Evolutionary conservation across 2,329 filamentous ascomycete genomes (phyloP), one percentile per base, ranked within the genome.

Genomic region (Xylariaceae sp.): DNA sequence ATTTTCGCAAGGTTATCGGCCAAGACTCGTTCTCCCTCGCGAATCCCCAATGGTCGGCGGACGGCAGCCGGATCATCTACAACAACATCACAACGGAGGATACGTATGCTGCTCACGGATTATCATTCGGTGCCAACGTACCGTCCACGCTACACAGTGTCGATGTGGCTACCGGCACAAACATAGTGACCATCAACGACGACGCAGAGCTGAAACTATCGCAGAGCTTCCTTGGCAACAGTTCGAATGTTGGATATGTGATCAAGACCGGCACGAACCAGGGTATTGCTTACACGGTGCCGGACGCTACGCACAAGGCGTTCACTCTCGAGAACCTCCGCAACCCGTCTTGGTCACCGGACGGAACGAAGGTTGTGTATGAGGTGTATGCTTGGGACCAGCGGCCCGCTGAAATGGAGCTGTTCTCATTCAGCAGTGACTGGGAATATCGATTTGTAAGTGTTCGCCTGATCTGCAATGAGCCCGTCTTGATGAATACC

Each of bases 361-460:
- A 71, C 18, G 69, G 57, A 11, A 53, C 50, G 12, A 51, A 57
- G 43, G 36, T 59, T 19, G 55, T 59, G 30, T 60, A 59, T 33
- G 58, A 68, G 52, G 59, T 58, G 35, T 33, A 58, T 2, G 52
- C 44, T 14, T 70, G 63, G 59, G 52, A 59, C 4, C 55, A 59
- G 10, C 69, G 69, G 4, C 55, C 65, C 1, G 62, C 66, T 45
- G 66, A 67, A 11, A 68, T 69, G 55, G 39, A 60, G 39, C 60
- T 73, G 6, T 73, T 67, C 53, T 67, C 63, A 52, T 74, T 64
- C 63, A 67, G 73, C 39, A 33, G 39, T 6, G 66, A 71, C 5
- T 73, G 65, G 65, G 71, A 73, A 5, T 73, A 73, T 51, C 66
- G 68, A 17, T 71, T 70, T 61, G 42, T 44, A 22, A 44, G 42